phyloP scores from a whole-genome alignment of 2,329 filamentous ascomycete genomes.

The Fusarium bactridioides region DNA sequence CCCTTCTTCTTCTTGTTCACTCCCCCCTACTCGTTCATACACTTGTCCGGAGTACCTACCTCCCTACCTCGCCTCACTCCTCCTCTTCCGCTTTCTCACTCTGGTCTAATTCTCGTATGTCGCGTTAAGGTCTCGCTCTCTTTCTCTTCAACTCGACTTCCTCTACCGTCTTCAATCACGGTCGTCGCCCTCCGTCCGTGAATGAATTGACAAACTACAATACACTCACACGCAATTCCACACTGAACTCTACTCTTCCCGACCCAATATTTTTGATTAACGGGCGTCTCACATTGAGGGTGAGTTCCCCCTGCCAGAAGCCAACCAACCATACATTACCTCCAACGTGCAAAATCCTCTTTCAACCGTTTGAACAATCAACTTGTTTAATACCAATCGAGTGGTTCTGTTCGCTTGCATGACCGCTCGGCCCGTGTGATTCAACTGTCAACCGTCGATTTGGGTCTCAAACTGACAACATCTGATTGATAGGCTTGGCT shows the following conservation, averaged over 20 bases:
- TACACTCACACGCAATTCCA: not conserved
- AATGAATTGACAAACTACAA: slow-evolving; percentile 16
- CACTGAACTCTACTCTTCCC: not conserved
- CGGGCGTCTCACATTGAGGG: slow-evolving; percentile 30
- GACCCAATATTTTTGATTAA: slow-evolving; percentile 16
- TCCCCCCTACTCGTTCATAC: not conserved
- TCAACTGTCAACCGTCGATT: slow-evolving; percentile 1
- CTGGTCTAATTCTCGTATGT: slow-evolving; percentile 21
- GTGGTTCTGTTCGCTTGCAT: slow-evolving; percentile 16
- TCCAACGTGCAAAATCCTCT: slow-evolving; percentile 14
- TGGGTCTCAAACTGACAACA: slow-evolving; percentile 15
- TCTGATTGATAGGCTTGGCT: slow-evolving; percentile 15
- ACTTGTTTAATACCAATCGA: slow-evolving; percentile 8
- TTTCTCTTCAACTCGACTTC: slow-evolving; percentile 12
- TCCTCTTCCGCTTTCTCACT: not conserved
- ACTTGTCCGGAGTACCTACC: not conserved
- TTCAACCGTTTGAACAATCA: not conserved
- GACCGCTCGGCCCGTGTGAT: not conserved
- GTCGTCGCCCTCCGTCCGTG: slow-evolving; percentile 19
- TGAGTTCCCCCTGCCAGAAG: slow-evolving; percentile 21
- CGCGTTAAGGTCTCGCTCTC: slow-evolving; percentile 27
- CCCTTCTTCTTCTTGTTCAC: slow-evolving; percentile 9
- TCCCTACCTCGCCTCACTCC: not conserved
- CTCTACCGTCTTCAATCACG: slow-evolving; percentile 15
- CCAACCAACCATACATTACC: not conserved